A percentile compares a stretch with the other conserved stretches of the same genome.
Conservation (phyloP, 1,139 yeast genomes). For the Geotrichum aggregatum region DNA sequence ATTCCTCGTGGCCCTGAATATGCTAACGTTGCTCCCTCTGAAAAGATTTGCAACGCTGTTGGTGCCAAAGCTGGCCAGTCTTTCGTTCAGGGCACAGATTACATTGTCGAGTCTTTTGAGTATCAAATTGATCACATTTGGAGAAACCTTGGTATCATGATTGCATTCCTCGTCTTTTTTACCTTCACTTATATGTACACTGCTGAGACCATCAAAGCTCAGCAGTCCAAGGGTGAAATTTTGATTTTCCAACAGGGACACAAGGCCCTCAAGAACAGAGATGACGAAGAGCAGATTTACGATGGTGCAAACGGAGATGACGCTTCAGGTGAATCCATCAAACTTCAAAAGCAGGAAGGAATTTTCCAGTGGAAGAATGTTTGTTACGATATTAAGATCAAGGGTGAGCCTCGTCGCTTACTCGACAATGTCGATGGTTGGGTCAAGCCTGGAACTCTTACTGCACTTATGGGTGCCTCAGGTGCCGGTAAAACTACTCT, state of each 20-base stretch:
- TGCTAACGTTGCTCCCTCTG: conserved; percentile 39
- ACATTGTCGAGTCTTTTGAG: conserved; percentile 45
- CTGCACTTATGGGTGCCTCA: conserved; percentile 82
- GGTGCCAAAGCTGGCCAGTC: conserved; percentile 59
- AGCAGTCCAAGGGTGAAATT: conserved; percentile 80
- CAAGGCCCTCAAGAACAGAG: conserved; percentile 36
- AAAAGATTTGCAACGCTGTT: conserved; percentile 57
- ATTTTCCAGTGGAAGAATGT: conserved; percentile 79
- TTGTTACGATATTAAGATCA: conserved; percentile 67
- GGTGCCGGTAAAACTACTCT: conserved; percentile 85
- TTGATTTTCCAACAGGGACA: conserved; percentile 58
- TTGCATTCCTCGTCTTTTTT: conserved; percentile 56
- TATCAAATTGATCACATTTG: conserved; percentile 63
- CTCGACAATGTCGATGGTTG: conserved; percentile 73
- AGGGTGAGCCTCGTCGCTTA: conserved; percentile 54
- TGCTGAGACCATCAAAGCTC: conserved; percentile 66
- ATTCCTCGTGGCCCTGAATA: conserved; percentile 54
- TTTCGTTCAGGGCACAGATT: conserved; percentile 56
- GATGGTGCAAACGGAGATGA: conserved; percentile 24
- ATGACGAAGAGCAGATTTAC: conserved; percentile 25
- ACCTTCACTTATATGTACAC: conserved; percentile 52
- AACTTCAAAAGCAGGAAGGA: conserved; percentile 32
- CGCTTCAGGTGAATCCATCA: conserved; percentile 23
- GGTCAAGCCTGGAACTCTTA: conserved; percentile 73
- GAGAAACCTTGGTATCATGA: conserved; percentile 75